Conservation (phyloP, 1,284 basidiomycete genomes). For the Paramarasmius palmivorus region DNA sequence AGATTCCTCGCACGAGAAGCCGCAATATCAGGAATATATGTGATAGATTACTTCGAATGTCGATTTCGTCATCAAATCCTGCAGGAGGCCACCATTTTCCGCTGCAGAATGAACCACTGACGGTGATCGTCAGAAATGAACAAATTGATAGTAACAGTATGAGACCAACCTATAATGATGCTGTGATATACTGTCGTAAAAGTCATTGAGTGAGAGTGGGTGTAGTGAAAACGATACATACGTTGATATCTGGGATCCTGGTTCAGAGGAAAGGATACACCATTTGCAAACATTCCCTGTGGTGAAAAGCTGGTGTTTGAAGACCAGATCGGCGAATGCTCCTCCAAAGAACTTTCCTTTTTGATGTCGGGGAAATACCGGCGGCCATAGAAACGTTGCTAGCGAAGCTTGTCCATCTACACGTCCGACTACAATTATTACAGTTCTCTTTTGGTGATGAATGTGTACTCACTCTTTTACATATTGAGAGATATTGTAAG, state of each 20-base stretch:
- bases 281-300: slow-evolving; percentile 8
- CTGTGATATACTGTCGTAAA: slow-evolving; percentile 53
- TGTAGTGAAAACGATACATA: slow-evolving; percentile 20
- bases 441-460: not conserved
- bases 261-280: slow-evolving; percentile 5
- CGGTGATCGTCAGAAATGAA: not conserved
- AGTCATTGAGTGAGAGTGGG: slow-evolving; percentile 6
- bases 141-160: slow-evolving; percentile 23
- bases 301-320: slow-evolving; percentile 4
- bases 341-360: slow-evolving; percentile 4
- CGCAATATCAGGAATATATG: slow-evolving; percentile 49
- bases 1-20: slow-evolving; percentile 47
- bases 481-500: slow-evolving; percentile 51
- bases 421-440: slow-evolving; percentile 7
- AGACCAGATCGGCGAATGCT: not conserved
- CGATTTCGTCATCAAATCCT: slow-evolving; percentile 62
- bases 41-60: slow-evolving; percentile 57
- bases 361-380: not conserved
- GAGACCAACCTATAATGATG: slow-evolving; percentile 43
- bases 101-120: slow-evolving; percentile 46
- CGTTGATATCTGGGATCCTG: slow-evolving; percentile 26
- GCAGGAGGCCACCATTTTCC: slow-evolving; percentile 49
- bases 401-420: slow-evolving; percentile 10
- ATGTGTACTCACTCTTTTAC: slow-evolving; percentile 46
- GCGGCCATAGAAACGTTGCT: not conserved